Percentiles rank a stretch among this genome's conserved stretches.
phyloP scores from a whole-genome alignment of 1,139 yeast genomes.

The Geotrichum siamense region DNA sequence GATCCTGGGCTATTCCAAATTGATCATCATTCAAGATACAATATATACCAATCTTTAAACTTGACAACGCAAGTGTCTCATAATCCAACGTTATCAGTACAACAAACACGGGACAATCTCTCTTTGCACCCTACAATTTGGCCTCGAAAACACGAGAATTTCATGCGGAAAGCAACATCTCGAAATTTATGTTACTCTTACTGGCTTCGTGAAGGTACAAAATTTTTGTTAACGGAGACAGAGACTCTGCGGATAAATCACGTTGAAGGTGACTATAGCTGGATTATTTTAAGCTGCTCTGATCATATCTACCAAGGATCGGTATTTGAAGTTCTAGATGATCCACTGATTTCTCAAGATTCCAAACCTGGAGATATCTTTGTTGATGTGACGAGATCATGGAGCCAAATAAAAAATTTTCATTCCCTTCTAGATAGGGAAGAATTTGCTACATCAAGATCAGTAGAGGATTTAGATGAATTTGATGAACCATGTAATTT shows the following conservation, averaged over 20 bases:
- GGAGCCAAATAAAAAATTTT: slow-evolving; percentile 9
- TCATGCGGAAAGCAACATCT: neutral
- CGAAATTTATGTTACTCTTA: neutral
- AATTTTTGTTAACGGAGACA: slow-evolving; percentile 9
- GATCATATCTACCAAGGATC: slow-evolving; percentile 3
- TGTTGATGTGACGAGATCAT: slow-evolving; percentile 7
- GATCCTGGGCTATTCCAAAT: too few species aligned
- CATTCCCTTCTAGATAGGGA: slow-evolving; percentile 8
- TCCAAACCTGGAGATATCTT: too few species aligned
- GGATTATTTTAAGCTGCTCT: too few species aligned
- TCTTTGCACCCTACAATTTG: neutral
- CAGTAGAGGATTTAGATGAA: neutral
- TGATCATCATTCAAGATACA: too few species aligned
- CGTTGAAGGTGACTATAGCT: too few species aligned
- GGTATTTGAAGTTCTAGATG: neutral
- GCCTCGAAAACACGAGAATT: neutral
- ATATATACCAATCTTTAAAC: too few species aligned
- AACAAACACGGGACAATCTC: neutral
- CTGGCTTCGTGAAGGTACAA: neutral
- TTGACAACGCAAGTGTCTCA: too few species aligned
- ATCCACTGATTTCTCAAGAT: neutral
- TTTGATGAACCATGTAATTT: neutral
- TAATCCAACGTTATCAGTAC: too few species aligned
- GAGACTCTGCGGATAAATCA: too few species aligned
- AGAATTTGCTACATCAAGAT: neutral